phyloP scores from a whole-genome alignment of 163 green algal species.

The Chloromonas sp. region DNA sequence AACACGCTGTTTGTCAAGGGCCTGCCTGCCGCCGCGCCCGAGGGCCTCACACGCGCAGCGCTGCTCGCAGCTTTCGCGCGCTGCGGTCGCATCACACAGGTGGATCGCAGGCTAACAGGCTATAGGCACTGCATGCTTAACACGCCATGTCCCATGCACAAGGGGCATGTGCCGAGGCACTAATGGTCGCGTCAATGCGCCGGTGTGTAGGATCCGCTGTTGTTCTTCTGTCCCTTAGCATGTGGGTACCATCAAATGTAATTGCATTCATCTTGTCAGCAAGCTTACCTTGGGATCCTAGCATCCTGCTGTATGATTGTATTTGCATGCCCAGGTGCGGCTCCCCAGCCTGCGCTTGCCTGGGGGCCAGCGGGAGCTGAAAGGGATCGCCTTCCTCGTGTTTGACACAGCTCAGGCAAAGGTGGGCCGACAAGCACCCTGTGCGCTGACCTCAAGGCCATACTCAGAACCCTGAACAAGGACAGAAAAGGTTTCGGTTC shows the following conservation, averaged over 20 bases:
- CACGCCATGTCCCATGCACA: too few species aligned
- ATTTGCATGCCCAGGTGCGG: neutral
- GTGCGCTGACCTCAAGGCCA: too few species aligned
- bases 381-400: neutral
- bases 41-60: slow-evolving; percentile 3
- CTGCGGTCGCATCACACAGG: neutral
- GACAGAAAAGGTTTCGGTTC: too few species aligned
- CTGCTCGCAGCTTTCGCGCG: neutral
- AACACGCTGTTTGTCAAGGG: slow-evolving; percentile 8
- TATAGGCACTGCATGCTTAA: too few species aligned
- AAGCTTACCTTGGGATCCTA: neutral
- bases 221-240: too few species aligned
- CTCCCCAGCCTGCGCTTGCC: neutral
- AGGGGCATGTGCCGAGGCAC: too few species aligned
- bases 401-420: neutral
- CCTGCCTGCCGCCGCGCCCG: neutral
- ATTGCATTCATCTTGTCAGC: too few species aligned
- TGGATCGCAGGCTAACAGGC: too few species aligned
- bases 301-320: neutral
- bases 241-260: too few species aligned
- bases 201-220: too few species aligned
- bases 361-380: neutral
- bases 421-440: neutral
- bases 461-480: too few species aligned
- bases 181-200: too few species aligned